Evolutionary conservation across 2,329 filamentous ascomycete genomes (phyloP).

Genomic region (Apiospora hydei): DNA sequence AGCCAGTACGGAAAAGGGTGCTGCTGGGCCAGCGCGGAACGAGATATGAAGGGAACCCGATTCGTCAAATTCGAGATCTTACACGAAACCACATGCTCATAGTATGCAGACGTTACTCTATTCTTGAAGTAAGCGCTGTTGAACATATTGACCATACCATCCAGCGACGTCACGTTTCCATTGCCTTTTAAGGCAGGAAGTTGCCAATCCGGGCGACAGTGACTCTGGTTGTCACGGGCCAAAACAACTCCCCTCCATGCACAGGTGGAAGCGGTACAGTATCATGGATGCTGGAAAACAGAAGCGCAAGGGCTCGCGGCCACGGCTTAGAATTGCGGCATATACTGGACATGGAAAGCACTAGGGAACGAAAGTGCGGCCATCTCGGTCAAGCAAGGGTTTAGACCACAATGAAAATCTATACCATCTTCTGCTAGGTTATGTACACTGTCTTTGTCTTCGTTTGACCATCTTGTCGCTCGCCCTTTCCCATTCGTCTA

Average conservation of each 20-base stretch:
- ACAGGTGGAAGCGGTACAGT: not conserved
- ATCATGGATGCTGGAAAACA: not conserved
- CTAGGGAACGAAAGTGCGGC: not conserved
- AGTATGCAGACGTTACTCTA: not conserved
- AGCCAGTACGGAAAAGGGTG: not conserved
- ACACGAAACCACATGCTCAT: not conserved
- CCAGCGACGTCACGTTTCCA: not conserved
- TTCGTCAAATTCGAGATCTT: not conserved
- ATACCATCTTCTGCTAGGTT: conserved; percentile 28
- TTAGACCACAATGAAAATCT: conserved; percentile 26
- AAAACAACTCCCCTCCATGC: not conserved
- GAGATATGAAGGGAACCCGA: conserved; percentile 26
- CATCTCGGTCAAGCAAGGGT: not conserved
- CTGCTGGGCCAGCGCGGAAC: conserved; percentile 22
- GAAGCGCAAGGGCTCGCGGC: not conserved
- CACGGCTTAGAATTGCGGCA: not conserved
- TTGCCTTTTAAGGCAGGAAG: not conserved
- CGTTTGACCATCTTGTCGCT: not conserved
- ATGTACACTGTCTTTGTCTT: conserved; percentile 37
- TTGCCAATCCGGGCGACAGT: not conserved
- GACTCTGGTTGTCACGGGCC: not conserved
- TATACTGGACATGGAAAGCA: not conserved
- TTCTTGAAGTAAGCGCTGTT: not conserved
- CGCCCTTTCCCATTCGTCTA: conserved; percentile 43
- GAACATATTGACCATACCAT: not conserved